phyloP scores from a whole-genome alignment of 2,329 filamentous ascomycete genomes.

The Trichoderma gracile region DNA sequence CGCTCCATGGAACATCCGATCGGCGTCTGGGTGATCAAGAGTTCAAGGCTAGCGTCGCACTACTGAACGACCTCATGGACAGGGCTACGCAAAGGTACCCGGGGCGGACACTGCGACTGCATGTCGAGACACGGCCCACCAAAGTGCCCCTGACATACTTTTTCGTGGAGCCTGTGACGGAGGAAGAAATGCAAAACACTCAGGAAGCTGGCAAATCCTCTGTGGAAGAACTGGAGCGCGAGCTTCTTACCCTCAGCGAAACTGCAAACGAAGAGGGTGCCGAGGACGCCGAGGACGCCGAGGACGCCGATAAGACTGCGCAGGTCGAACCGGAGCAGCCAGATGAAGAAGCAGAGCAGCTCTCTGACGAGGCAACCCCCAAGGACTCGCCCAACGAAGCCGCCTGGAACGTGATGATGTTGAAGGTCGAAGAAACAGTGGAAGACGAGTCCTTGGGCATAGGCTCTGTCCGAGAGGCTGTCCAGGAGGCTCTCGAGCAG shows the following conservation, averaged over 20 bases:
- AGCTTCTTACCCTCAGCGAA: slow-evolving; percentile 55
- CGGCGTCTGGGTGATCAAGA: slow-evolving; percentile 73
- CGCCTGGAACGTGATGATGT: slow-evolving; percentile 57
- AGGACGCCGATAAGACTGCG: slow-evolving; percentile 27
- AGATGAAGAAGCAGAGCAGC: slow-evolving; percentile 34
- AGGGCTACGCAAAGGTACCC: slow-evolving; percentile 75
- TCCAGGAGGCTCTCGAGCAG: slow-evolving; percentile 56
- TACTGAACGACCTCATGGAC: slow-evolving; percentile 79
- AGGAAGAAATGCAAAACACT: slow-evolving; percentile 70
- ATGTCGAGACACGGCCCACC: slow-evolving; percentile 73
- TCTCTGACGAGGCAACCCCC: slow-evolving; percentile 27
- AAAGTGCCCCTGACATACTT: slow-evolving; percentile 75
- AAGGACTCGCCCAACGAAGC: slow-evolving; percentile 37
- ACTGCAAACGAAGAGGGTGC: slow-evolving; percentile 35
- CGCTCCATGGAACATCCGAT: slow-evolving; percentile 77
- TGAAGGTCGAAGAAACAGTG: slow-evolving; percentile 57
- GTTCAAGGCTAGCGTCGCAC: slow-evolving; percentile 75
- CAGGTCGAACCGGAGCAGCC: slow-evolving; percentile 28
- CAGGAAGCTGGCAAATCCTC: slow-evolving; percentile 66
- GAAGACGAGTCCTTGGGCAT: slow-evolving; percentile 58
- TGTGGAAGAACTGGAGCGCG: slow-evolving; percentile 68
- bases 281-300: slow-evolving; percentile 27
- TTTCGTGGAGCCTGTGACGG: slow-evolving; percentile 80
- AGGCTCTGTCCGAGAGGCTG: slow-evolving; percentile 53
- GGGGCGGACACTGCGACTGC: slow-evolving; percentile 71